A percentile compares a stretch with the other conserved stretches of the same genome.
Evolutionary conservation across 192 early-diverging fungal species (phyloP).

Genomic region (Coemansia sp.): DNA sequence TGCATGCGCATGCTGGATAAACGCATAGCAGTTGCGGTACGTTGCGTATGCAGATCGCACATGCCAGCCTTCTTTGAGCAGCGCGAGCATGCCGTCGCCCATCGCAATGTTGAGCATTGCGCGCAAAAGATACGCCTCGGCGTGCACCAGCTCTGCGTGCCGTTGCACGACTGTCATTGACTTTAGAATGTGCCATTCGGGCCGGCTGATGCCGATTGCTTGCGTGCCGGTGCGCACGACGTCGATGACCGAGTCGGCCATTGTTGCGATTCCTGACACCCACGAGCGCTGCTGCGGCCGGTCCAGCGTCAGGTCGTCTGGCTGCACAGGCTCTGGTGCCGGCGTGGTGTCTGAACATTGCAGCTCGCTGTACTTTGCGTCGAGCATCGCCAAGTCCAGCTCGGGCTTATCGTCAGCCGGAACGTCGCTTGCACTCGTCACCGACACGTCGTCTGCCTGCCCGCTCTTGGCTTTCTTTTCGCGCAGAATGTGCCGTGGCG

Average conservation of each 20-base stretch:
- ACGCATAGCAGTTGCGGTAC: constrained; percentile 62
- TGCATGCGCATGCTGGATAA: constrained; percentile 52
- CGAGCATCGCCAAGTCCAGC: constrained; percentile 22
- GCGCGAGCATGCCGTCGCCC: constrained; percentile 72
- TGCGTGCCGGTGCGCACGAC: constrained; percentile 41
- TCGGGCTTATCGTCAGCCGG: constrained; percentile 10
- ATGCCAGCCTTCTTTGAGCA: constrained; percentile 76
- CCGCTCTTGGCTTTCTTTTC: constrained; percentile 18
- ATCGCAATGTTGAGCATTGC: constrained; percentile 71
- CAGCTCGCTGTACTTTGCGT: constrained; percentile 33
- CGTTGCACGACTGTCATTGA: constrained; percentile 36
- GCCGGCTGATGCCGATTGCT: constrained; percentile 36
- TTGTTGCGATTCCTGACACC: constrained; percentile 31
- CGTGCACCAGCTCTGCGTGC: constrained; percentile 74
- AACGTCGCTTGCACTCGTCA: neutral
- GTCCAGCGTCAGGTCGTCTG: constrained; percentile 15
- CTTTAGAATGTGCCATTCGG: constrained; percentile 35
- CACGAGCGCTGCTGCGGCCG: constrained; percentile 29
- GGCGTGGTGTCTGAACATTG: constrained; percentile 3
- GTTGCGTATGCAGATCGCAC: constrained; percentile 68
- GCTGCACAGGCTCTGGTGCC: neutral
- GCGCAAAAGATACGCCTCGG: constrained; percentile 73
- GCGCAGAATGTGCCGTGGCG: constrained; percentile 35
- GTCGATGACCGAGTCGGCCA: constrained; percentile 46
- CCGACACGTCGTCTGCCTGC: constrained; percentile 8